These are phyloP conservation scores for Tubosaeta brunneosetosa DNA, from an alignment of 768 basidiomycete species.

Conservation along the genomic window DNA sequence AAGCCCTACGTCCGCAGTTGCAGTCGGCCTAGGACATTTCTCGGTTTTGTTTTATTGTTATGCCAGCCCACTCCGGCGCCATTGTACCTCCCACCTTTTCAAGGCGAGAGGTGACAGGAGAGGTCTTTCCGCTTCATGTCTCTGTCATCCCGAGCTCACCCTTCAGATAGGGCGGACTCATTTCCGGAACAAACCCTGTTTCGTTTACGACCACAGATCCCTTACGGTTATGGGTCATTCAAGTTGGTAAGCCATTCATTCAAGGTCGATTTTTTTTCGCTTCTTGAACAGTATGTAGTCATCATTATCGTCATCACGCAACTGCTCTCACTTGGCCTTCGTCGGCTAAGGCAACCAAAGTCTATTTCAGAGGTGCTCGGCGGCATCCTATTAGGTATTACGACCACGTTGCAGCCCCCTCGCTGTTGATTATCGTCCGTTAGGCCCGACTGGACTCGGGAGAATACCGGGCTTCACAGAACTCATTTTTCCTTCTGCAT, in stretches of 20 bases:
- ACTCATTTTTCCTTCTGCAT: conserved; percentile 72
- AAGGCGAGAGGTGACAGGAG: conserved; percentile 18
- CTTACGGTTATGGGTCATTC: conserved; percentile 69
- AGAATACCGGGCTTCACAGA: conserved; percentile 85
- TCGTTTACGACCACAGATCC: conserved; percentile 63
- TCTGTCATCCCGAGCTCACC: not conserved
- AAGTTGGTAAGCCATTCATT: conserved; percentile 52
- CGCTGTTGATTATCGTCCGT: not conserved
- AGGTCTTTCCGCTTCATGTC: conserved; percentile 10
- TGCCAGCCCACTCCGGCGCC: not conserved
- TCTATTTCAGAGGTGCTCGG: conserved; percentile 83
- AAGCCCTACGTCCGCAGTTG: not conserved
- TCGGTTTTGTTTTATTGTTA: not conserved
- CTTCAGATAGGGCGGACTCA: conserved; percentile 58
- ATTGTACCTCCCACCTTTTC: not conserved
- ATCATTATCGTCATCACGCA: conserved; percentile 80
- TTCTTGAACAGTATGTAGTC: conserved; percentile 36
- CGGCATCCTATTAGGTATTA: conserved; percentile 74
- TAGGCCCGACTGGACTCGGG: conserved; percentile 55
- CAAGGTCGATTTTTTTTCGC: not conserved
- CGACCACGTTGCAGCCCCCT: conserved; percentile 32
- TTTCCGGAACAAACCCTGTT: conserved; percentile 71
- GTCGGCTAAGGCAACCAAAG: conserved; percentile 75
- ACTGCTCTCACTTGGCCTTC: conserved; percentile 62
- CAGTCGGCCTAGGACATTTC: not conserved